Evolutionary conservation across 257 asterid genomes (phyloP), one percentile per base, ranked within the genome.

Genomic region (Solanum paucissectum): DNA sequence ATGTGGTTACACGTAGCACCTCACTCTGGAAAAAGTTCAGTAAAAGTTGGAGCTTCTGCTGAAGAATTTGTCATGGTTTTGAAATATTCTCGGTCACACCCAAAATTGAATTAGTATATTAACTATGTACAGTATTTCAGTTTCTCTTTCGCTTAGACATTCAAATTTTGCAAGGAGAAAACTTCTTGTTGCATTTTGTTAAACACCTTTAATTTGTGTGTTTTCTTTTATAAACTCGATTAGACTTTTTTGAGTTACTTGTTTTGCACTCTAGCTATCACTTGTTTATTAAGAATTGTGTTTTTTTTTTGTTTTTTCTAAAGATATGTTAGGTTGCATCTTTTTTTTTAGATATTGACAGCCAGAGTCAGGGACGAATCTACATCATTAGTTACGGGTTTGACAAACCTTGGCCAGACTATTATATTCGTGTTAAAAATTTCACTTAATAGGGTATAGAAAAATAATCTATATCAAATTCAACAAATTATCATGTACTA

Each of bases 1-100:
- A 5, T 86, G 16, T 91, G 90, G 90, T 44, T 68, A 60, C 16
- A 42, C 29, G 66, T 87, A 76, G 44, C 66, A 58, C 72, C 83
- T 1, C 33, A 7, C 32, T 5, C 76, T 33, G 88, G 74, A 2
- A 86, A n/a, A 62, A 25, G 4, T 21, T 8, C 7, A 6, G 66
- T 66, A 10, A 42, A 40, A 5, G 89, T 83, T 4, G 90, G 93
- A 8, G 69, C 33, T 71, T 88, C 90, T 5, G 89, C 87, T 1
- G 6, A 83, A 23, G 90, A 89, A 3, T 89, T 87, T 6, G 83
- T 87, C 38, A 87, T 89, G 90, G 84, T 89, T 66, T 34, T 87
- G 5, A 29, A 86, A 2, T 91, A 91, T 74, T 71, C 79, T 11
- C 83, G 82, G 0, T 55, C 62, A 55, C 62, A 55, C 62, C 62